These are phyloP conservation scores for Parascedosporium putredinis DNA, from an alignment of 2,329 filamentous ascomycete genomes.

Conservation along the genomic window DNA sequence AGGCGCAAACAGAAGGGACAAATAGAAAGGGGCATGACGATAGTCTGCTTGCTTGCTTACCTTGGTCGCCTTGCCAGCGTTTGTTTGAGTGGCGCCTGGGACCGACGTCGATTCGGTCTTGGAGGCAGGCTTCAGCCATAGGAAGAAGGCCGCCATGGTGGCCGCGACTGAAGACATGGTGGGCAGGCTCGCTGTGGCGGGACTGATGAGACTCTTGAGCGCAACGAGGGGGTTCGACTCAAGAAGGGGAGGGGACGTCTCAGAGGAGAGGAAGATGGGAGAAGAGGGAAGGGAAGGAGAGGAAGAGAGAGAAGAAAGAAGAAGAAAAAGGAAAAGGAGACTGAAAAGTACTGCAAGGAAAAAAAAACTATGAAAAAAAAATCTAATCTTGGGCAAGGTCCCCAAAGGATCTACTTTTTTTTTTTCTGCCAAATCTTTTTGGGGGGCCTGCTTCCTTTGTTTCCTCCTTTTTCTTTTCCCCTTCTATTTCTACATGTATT, in stretches of 20 bases:
- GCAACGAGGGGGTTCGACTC: background rate
- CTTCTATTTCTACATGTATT: too few species aligned
- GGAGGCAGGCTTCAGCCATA: conserved; percentile 9
- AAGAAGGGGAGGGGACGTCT: conserved; percentile 3
- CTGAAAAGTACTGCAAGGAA: conserved; percentile 3
- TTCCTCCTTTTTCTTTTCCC: too few species aligned
- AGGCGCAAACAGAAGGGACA: too few species aligned
- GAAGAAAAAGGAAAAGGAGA: conserved; percentile 6
- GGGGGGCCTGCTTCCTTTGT: too few species aligned
- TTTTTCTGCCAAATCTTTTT: too few species aligned
- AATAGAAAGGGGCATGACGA: too few species aligned
- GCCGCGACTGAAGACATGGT: conserved; percentile 7
- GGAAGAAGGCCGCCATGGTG: conserved; percentile 5
- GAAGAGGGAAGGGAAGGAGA: background rate
- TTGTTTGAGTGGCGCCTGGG: background rate
- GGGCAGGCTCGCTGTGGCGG: too few species aligned
- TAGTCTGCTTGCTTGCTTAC: too few species aligned
- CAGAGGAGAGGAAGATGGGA: conserved; percentile 8
- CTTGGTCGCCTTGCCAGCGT: background rate
- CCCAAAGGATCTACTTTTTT: too few species aligned
- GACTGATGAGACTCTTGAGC: background rate
- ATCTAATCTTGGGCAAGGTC: too few species aligned
- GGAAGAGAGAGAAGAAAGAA: conserved; percentile 6
- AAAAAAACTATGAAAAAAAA: too few species aligned
- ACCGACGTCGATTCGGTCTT: background rate